Evolutionary conservation across 768 basidiomycete species (phyloP).

Genomic region (Agrocybe pediades): DNA sequence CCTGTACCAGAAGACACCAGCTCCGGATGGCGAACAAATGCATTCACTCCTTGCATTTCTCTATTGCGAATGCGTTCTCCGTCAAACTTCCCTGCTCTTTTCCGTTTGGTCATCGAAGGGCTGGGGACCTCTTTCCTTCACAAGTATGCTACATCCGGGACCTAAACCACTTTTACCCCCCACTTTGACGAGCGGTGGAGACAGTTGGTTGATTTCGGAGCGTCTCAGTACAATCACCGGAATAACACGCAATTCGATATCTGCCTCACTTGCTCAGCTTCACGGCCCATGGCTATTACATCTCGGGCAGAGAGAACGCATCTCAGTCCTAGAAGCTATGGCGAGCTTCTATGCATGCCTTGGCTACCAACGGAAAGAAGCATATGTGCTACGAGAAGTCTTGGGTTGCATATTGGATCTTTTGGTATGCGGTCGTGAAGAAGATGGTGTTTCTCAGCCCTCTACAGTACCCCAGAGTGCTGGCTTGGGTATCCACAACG

Average conservation of each 20-base stretch:
- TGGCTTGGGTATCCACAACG: conserved; percentile 51
- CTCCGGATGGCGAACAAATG: conserved; percentile 56
- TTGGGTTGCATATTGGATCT: conserved; percentile 84
- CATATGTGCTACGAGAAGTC: conserved; percentile 82
- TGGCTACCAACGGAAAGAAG: conserved; percentile 88
- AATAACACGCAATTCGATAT: conserved; percentile 69
- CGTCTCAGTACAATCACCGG: conserved; percentile 69
- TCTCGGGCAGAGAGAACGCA: conserved; percentile 74
- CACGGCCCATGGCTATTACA: conserved; percentile 90
- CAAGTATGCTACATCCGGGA: conserved; percentile 70
- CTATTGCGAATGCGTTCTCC: conserved; percentile 66
- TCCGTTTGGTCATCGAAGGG: conserved; percentile 86
- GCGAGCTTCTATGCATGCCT: conserved; percentile 79
- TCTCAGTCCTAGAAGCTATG: conserved; percentile 67
- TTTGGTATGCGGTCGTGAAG: conserved; percentile 82
- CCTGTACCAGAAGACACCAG: conserved; percentile 63
- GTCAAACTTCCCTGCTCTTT: conserved; percentile 75
- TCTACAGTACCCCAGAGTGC: conserved; percentile 40
- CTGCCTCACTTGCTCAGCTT: conserved; percentile 62
- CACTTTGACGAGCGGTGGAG: conserved; percentile 49
- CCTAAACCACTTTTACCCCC: conserved; percentile 62
- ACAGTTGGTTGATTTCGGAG: conserved; percentile 56
- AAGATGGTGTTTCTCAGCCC: conserved; percentile 53
- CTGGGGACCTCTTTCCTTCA: conserved; percentile 80
- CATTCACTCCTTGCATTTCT: conserved; percentile 68